A percentile compares a stretch with the other conserved stretches of the same genome.
phyloP scores from a whole-genome alignment of 2,329 filamentous ascomycete species.

The Aspergillus luchuensis region DNA sequence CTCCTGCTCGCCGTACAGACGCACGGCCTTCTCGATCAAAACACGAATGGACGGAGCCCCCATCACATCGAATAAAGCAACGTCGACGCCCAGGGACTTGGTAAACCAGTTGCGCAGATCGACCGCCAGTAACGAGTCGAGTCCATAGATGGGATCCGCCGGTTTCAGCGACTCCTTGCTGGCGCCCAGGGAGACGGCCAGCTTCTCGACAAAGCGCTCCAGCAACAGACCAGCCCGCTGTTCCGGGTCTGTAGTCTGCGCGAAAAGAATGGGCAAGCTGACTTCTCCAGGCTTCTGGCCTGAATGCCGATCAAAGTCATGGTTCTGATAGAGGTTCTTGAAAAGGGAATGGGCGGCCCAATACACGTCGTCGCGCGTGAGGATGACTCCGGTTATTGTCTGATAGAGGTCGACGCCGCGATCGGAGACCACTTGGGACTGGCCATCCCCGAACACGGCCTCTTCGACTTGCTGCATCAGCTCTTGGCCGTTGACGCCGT shows the following conservation, averaged over 20 bases:
- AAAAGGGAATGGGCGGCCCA: neutral
- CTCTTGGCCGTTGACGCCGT: constrained; percentile 6
- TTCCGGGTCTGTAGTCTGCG: neutral
- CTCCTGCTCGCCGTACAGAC: neutral
- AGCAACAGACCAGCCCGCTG: neutral
- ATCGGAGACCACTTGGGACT: neutral
- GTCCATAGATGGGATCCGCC: constrained; percentile 3
- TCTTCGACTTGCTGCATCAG: constrained; percentile 7
- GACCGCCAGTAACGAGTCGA: constrained; percentile 6
- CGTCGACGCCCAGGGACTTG: neutral
- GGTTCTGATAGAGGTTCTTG: neutral
- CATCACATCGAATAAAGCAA: constrained; percentile 10
- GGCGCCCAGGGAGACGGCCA: neutral
- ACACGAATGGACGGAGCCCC: neutral
- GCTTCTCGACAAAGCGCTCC: neutral
- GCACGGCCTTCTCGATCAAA: neutral
- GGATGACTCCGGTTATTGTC: constrained; percentile 1
- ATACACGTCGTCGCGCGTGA: neutral
- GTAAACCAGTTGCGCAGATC: constrained; percentile 10
- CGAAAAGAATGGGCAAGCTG: neutral
- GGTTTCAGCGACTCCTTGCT: neutral
- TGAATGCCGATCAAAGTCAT: neutral
- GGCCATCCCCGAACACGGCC: neutral
- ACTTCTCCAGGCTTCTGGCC: neutral
- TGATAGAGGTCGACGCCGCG: neutral